Conservation (phyloP, 2,329 filamentous ascomycete genomes). For the Cercospora zeae-maydis region DNA sequence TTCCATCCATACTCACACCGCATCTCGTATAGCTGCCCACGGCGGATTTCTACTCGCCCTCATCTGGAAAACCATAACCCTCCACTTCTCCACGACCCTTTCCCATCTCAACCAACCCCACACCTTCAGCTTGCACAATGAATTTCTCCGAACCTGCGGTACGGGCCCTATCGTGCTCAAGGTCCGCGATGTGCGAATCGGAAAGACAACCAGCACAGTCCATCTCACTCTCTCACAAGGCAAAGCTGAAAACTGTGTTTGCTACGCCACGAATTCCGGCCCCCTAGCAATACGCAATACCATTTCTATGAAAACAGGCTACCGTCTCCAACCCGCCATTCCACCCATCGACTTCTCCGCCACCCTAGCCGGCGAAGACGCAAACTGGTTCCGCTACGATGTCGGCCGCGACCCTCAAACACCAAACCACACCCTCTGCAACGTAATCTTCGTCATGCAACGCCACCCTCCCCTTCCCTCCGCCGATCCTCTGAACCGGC, state of each 20-base stretch:
- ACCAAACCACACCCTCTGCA: conserved; percentile 18
- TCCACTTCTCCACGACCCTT: conserved; percentile 18
- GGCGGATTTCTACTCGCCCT: conserved; percentile 20
- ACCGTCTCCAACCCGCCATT: conserved; percentile 1
- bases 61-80: conserved; percentile 13
- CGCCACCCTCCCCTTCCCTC: conserved; percentile 2
- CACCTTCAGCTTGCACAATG: conserved; percentile 18
- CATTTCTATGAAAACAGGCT: conserved; percentile 1
- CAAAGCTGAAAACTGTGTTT: conserved; percentile 1
- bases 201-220: conserved; percentile 11
- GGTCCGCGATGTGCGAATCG: conserved; percentile 14
- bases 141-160: conserved; percentile 21
- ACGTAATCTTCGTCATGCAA: conserved; percentile 19
- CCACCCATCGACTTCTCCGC: conserved; percentile 18
- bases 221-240: conserved; percentile 9
- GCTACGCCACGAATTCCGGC: conserved; percentile 8
- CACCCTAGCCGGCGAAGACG: conserved; percentile 13
- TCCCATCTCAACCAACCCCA: conserved; percentile 15
- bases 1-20: background rate
- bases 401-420: conserved; percentile 11
- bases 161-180: conserved; percentile 10
- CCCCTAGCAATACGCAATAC: conserved; percentile 2
- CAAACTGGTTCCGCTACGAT: conserved; percentile 23
- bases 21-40: conserved; percentile 15
- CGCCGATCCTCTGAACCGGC: background rate